Percentiles rank a stretch among this genome's conserved stretches.
Evolutionary conservation across 2,329 filamentous ascomycete species (phyloP).

Genomic region (Cladosporium halotolerans): DNA sequence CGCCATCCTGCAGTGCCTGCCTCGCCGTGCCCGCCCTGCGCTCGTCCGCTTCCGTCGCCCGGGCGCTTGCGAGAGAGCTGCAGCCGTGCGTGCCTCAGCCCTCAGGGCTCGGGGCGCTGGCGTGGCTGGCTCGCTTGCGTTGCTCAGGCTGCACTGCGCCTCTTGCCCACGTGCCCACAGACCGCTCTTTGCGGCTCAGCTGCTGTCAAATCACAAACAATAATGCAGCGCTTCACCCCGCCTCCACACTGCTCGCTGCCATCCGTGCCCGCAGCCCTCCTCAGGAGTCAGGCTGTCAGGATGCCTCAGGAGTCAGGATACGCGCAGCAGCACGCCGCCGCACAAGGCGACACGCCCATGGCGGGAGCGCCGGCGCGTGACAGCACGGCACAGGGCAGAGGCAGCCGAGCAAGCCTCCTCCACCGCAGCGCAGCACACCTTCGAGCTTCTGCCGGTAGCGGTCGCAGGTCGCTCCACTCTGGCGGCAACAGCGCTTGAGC

Average conservation of each 20-base stretch:
- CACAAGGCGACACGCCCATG: too few species aligned
- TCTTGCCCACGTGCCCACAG: not conserved
- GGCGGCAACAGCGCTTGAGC: too few species aligned
- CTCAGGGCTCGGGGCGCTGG: not conserved
- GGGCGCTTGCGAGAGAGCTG: not conserved
- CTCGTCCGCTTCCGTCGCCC: not conserved
- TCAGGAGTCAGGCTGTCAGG: slow-evolving; percentile 2
- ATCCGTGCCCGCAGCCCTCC: not conserved
- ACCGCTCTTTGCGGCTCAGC: slow-evolving; percentile 5
- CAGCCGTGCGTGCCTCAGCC: not conserved
- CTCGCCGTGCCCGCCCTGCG: not conserved
- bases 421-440: too few species aligned
- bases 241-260: slow-evolving; percentile 2
- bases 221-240: not conserved
- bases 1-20: not conserved
- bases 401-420: too few species aligned
- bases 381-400: too few species aligned
- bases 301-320: too few species aligned
- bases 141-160: slow-evolving; percentile 6
- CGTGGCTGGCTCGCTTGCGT: not conserved
- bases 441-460: too few species aligned
- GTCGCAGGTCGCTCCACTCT: too few species aligned
- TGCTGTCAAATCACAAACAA: not conserved
- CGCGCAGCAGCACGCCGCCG: too few species aligned
- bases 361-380: too few species aligned